Base-by-base conservation (phyloP, 805 yeast species). In the Kuraishia cidri region DNA sequence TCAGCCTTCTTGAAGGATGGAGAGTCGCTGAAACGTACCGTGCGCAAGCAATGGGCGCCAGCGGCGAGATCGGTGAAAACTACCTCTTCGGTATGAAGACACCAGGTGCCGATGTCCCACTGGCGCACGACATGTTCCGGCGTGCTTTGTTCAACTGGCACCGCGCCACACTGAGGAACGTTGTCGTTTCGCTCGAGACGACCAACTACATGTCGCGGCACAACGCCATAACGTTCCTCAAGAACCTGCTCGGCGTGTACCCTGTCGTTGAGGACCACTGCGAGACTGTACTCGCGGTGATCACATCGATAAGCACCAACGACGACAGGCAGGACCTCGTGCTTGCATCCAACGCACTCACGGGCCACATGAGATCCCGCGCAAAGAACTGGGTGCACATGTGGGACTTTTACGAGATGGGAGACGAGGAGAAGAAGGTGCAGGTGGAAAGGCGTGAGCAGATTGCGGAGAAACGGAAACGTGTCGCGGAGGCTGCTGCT, bases 321-420 rank as follows among this genome's bases (percentile, higher is more conserved):
- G 97, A 88, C 40, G 48, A 57, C 3, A 69, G 97, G 41, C 88
- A 83, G 34, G 97, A 88, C 54, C 66, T 88, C 44, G 81, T 74
- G 46, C 59, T 88, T 23, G 79, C 95, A 1, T 75, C 86, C 0
- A 74, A 66, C 50, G 88, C 92, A 2, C 62, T 82, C 33, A 58
- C 72, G 32, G 88, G 86, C 0, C 77, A 77, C 38, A 54, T 81
- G 16, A 71, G 68, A 36, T 72, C 84, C 1, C 62, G 75, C 28
- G 53, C 70, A 14, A 63, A 59, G 24, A 54, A 57, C 0, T 69
- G 81, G 67, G 56, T 73, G 3, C 66, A 62, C 28, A 41, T 65
- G 29, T 69, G 75, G 68, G 82, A 79, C 13, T 75, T 78, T 41
- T 66, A 72, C 40, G 64, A 64, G 5, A 48, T 74, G 56, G 38